phyloP scores from a whole-genome alignment of 2,329 filamentous ascomycete genomes.

The Lasiodiplodia sp. region DNA sequence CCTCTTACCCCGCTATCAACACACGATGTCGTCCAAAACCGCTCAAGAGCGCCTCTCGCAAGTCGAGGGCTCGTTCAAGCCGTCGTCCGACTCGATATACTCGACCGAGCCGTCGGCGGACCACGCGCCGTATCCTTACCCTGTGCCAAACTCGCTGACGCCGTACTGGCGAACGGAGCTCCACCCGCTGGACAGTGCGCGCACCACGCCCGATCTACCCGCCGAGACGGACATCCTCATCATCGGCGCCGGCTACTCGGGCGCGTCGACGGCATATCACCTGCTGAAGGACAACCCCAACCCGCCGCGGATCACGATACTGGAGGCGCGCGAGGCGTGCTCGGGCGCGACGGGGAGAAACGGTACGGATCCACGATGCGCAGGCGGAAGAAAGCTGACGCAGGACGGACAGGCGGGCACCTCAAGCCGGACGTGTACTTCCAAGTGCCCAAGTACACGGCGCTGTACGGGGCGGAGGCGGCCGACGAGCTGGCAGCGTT shows the following conservation, averaged over 20 bases:
- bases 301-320: constrained; percentile 33
- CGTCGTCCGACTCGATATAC: constrained; percentile 3
- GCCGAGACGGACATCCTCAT: constrained; percentile 42
- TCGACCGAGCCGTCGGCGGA: constrained; percentile 19
- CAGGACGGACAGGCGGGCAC: constrained; percentile 17
- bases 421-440: constrained; percentile 46
- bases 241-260: constrained; percentile 46
- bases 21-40: not conserved
- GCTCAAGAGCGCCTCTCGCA: constrained; percentile 14
- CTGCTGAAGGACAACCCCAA: constrained; percentile 34
- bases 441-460: constrained; percentile 34
- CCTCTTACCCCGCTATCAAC: not conserved
- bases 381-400: not conserved
- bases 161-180: constrained; percentile 48
- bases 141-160: constrained; percentile 41
- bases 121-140: constrained; percentile 32
- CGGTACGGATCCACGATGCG: constrained; percentile 40
- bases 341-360: constrained; percentile 39
- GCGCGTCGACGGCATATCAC: constrained; percentile 42
- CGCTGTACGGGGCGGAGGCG: constrained; percentile 23
- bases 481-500: constrained; percentile 33
- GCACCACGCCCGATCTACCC: constrained; percentile 41
- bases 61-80: not conserved
- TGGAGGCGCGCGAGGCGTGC: constrained; percentile 39
- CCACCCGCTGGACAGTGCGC: constrained; percentile 38